phyloP scores from a whole-genome alignment of 495 filamentous ascomycete species.

The Hypomontagnella submonticulosa region DNA sequence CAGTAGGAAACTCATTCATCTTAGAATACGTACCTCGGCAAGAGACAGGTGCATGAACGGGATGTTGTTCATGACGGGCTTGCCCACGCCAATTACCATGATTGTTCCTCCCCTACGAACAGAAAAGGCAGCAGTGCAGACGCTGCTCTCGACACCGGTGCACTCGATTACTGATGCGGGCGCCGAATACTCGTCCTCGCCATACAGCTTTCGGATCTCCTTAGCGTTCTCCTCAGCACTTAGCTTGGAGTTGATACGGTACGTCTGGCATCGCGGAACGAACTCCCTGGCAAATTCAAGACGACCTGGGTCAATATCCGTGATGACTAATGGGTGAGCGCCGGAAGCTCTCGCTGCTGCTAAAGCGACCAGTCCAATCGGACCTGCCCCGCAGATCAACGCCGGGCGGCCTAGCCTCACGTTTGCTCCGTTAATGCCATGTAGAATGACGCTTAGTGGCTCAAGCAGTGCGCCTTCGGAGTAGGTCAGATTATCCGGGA shows the following conservation, averaged over 20 bases:
- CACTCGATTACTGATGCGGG: conserved; percentile 71
- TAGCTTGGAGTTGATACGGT: conserved; percentile 59
- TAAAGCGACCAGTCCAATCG: conserved; percentile 63
- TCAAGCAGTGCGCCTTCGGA: conserved; percentile 62
- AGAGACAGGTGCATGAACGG: conserved; percentile 74
- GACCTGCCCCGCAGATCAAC: conserved; percentile 61
- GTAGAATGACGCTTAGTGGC: conserved; percentile 60
- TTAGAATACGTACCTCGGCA: conserved; percentile 57
- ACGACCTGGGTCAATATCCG: conserved; percentile 66
- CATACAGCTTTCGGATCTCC: conserved; percentile 64
- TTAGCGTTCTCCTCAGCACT: conserved; percentile 63
- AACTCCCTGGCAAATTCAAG: conserved; percentile 69
- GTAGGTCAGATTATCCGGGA: conserved; percentile 57
- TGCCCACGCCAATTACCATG: conserved; percentile 73
- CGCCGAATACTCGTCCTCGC: conserved; percentile 60
- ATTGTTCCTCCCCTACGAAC: conserved; percentile 68
- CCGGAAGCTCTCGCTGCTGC: conserved; percentile 67
- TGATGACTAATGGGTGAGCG: conserved; percentile 72
- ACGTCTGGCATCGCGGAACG: conserved; percentile 64
- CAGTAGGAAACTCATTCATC: conserved; percentile 1
- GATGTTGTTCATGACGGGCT: conserved; percentile 68
- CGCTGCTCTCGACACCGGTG: conserved; percentile 70
- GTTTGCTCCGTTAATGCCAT: conserved; percentile 56
- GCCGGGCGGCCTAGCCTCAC: conserved; percentile 53
- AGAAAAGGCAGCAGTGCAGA: conserved; percentile 66